phyloP scores from a whole-genome alignment of 345 rosid genomes.

The Populus pruinosa region DNA sequence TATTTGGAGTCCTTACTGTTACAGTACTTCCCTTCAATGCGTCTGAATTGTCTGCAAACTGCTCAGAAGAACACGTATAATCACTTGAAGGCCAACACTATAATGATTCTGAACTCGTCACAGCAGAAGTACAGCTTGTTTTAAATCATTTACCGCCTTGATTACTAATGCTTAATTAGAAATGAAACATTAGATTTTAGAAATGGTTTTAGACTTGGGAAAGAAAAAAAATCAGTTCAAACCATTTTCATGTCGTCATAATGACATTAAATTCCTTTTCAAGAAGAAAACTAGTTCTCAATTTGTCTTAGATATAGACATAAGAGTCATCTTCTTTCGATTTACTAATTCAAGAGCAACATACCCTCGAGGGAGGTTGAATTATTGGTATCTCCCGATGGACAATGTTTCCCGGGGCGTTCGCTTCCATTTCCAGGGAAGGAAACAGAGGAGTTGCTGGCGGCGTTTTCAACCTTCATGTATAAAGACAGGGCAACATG shows the following conservation, averaged over 20 bases:
- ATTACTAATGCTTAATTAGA: too few relatives aligned
- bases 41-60: conserved; percentile 37
- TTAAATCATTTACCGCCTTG: background rate
- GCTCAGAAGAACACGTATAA: background rate
- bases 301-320: too few relatives aligned
- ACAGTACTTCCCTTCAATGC: conserved; percentile 1
- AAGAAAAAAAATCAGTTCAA: too few relatives aligned
- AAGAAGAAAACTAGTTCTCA: too few relatives aligned
- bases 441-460: conserved; percentile 75
- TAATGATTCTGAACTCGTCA: background rate
- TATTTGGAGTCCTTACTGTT: conserved; percentile 22
- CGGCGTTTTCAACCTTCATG: conserved; percentile 60
- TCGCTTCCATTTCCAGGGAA: conserved; percentile 66
- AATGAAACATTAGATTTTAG: too few relatives aligned
- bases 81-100: background rate
- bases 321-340: too few relatives aligned
- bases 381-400: conserved; percentile 50
- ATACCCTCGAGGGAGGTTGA: conserved; percentile 52
- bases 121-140: background rate
- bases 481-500: background rate
- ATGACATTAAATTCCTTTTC: too few relatives aligned
- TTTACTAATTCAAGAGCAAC: too few relatives aligned
- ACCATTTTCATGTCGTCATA: too few relatives aligned
- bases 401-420: conserved; percentile 22
- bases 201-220: too few relatives aligned